Conservation (phyloP, 306 rosid species). For the Argentina anserina region DNA sequence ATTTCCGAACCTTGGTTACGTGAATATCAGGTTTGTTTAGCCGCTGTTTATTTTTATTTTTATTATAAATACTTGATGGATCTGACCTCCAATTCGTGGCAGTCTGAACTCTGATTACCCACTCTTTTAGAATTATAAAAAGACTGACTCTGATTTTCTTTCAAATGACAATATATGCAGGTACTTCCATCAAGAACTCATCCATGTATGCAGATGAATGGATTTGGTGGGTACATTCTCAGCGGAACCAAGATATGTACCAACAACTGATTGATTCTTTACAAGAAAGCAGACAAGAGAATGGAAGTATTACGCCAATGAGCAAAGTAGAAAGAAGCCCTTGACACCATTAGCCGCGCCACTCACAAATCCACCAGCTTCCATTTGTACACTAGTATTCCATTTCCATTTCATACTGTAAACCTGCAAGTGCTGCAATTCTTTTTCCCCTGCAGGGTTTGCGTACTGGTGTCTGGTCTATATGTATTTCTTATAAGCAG, state of each 20-base stretch:
- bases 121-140: too few species aligned
- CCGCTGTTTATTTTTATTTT: too few species aligned
- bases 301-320: background rate
- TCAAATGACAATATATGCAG: conserved; percentile 40
- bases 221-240: conserved; percentile 90
- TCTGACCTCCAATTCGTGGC: too few species aligned
- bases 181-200: conserved; percentile 95
- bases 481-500: background rate
- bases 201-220: conserved; percentile 89
- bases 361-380: too few species aligned
- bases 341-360: background rate
- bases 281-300: background rate
- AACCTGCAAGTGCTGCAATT: conserved; percentile 18
- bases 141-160: background rate
- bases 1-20: conserved; percentile 99
- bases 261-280: conserved; percentile 25
- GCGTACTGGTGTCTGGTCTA: conserved; percentile 1
- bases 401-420: background rate
- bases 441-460: conserved; percentile 1
- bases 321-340: background rate
- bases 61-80: too few species aligned
- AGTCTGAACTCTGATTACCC: too few species aligned
- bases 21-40: conserved; percentile 80
- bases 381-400: background rate
- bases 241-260: conserved; percentile 73